These are phyloP conservation scores for Spiraea crenata DNA, from an alignment of 331 rosid species.

Conservation along the genomic window DNA sequence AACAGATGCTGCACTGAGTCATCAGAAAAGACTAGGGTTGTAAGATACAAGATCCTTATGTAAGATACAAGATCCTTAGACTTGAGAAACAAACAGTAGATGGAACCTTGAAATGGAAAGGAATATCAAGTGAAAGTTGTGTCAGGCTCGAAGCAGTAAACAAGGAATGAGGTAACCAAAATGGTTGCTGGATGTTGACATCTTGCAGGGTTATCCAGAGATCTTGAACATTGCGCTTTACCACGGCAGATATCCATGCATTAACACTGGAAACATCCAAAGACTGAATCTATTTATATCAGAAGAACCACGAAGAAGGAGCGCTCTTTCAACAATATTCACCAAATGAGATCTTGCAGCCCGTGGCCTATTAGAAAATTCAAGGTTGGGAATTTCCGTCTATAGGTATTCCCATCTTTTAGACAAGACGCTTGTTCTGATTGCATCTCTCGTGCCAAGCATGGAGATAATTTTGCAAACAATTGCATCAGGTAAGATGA, in stretches of 20 bases:
- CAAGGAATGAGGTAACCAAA: not conserved
- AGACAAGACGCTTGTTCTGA: slow-evolving; percentile 7
- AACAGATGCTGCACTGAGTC: slow-evolving; percentile 2
- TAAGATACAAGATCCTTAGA: not conserved
- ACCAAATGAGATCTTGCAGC: not conserved
- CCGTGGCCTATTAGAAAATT: not conserved
- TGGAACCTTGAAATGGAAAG: not conserved
- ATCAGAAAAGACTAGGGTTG: slow-evolving; percentile 14
- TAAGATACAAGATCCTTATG: too few relatives aligned
- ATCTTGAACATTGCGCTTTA: not conserved
- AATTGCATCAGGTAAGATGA: not conserved
- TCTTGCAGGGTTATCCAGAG: not conserved
- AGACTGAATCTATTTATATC: not conserved
- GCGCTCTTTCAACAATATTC: slow-evolving; percentile 13
- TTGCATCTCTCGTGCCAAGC: not conserved
- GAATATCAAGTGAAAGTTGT: not conserved
- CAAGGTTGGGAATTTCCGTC: slow-evolving; percentile 2
- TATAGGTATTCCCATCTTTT: slow-evolving; percentile 5
- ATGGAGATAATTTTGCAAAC: not conserved
- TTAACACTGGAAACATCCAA: not conserved
- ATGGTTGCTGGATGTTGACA: not conserved
- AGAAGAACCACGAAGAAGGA: not conserved
- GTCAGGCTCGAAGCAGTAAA: not conserved
- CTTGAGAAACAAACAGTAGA: not conserved
- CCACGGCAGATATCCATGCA: not conserved